phyloP scores from a whole-genome alignment of 805 yeast genomes.

The Lipomyces sp. region DNA sequence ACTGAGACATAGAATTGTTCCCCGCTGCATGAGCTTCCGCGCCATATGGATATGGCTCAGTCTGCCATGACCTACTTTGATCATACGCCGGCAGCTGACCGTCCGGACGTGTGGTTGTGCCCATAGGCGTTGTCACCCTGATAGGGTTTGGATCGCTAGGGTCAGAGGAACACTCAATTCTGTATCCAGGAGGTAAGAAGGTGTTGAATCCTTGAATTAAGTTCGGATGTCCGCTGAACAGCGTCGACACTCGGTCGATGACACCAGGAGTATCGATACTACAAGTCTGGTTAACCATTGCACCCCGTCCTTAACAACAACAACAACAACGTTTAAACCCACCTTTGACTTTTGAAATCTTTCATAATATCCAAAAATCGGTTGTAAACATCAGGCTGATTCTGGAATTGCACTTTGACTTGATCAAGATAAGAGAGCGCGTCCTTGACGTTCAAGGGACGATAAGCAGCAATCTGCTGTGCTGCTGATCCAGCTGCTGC shows the following conservation, averaged over 20 bases:
- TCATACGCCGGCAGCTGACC: constrained; percentile 47
- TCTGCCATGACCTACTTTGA: constrained; percentile 31
- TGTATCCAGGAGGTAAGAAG: constrained; percentile 93
- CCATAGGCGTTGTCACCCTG: constrained; percentile 93
- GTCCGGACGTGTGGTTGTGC: constrained; percentile 76
- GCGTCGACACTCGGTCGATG: constrained; percentile 87
- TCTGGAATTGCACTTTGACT: constrained; percentile 88
- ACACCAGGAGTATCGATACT: constrained; percentile 96
- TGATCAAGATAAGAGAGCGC: constrained; percentile 95
- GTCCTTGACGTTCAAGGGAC: constrained; percentile 91
- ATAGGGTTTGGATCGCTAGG: constrained; percentile 92
- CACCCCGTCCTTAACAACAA: not conserved
- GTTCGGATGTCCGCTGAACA: constrained; percentile 89
- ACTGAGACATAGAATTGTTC: constrained; percentile 32
- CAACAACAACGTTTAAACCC: constrained; percentile 40
- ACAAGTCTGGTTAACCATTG: constrained; percentile 2
- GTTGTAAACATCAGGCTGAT: constrained; percentile 94
- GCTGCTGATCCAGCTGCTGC: constrained; percentile 44
- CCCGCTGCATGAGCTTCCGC: constrained; percentile 18
- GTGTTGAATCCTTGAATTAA: constrained; percentile 97
- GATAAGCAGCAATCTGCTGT: constrained; percentile 41
- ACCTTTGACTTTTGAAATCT: constrained; percentile 93
- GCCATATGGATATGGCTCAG: constrained; percentile 27
- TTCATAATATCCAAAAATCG: constrained; percentile 97
- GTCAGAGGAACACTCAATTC: constrained; percentile 86